Evolutionary conservation across 2,329 filamentous ascomycete species (phyloP), one percentile per base, ranked within the genome.

Genomic region (Pseudogymnoascus pannorum): DNA sequence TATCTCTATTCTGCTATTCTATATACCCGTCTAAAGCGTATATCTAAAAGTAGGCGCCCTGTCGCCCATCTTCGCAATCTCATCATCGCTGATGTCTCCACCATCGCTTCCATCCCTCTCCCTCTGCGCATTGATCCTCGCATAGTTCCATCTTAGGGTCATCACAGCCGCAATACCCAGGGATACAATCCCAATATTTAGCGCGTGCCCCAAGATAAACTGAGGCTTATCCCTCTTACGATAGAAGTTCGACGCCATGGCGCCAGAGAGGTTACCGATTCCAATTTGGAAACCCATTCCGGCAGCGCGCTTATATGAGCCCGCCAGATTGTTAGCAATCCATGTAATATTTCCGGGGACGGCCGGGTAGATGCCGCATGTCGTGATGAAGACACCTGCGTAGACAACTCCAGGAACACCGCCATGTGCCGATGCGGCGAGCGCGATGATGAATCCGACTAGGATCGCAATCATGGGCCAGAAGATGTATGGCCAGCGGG

Each of bases 241-340:
- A 67, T 90, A 91, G 67, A 90, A 89, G 68, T 90, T 90, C 4
- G 85, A 86, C 0, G 86, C 84, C 81, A 89, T 87, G 1, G 86
- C 87, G 1, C 80, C 80, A 9, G 78, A 80, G 2, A 83, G 71
- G 61, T 87, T 87, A 0, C 85, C 85, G 12, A 84, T 66, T 0
- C 81, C 82, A 58, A 88, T 86, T 42, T 86, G 83, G 11, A 88
- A 74, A 0, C 84, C 86, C 80, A 87, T 87, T 1, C 84, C 85
- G 0, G 79, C 81, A 7, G 80, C 80, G 4, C 85, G 78, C 65
- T 79, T 79, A 61, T 77, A 77, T 9, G 84, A 78, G 0, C 85
- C 84, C 1, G 77, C 77, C 0, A 86, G 78, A 61, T 86, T 84
- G 63, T 79, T 81, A 1, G 78, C 77, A 33, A 87, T 79, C 70